Percentiles rank a stretch among this genome's conserved stretches.
Evolutionary conservation across 352 stramenopile species (phyloP).

Genomic region (Globisporangium middletonii): DNA sequence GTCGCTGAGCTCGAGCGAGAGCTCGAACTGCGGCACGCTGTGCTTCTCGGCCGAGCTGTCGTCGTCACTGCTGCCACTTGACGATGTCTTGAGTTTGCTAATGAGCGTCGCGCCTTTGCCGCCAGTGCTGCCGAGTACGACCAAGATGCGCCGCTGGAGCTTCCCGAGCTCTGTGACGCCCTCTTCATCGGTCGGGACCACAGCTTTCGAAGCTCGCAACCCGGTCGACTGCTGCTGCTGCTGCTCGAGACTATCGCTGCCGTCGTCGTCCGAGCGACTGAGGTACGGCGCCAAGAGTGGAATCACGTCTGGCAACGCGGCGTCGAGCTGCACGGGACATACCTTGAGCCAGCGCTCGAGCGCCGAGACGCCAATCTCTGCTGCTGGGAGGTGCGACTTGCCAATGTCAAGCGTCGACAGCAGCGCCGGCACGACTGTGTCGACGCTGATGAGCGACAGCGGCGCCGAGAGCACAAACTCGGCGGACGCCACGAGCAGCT

Average conservation of each 20-base stretch:
- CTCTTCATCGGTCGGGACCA: slow-evolving; percentile 11
- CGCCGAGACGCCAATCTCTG: slow-evolving; percentile 40
- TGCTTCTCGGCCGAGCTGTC: slow-evolving; percentile 4
- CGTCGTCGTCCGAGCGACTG: slow-evolving; percentile 27
- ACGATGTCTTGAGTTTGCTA: slow-evolving; percentile 21
- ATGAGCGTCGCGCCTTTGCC: slow-evolving; percentile 42
- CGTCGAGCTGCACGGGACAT: slow-evolving; percentile 21
- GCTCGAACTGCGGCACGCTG: slow-evolving; percentile 17
- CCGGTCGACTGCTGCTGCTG: not conserved
- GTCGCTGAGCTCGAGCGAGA: slow-evolving; percentile 46
- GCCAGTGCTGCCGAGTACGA: slow-evolving; percentile 47
- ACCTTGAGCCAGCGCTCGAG: slow-evolving; percentile 53
- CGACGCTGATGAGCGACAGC: slow-evolving; percentile 23
- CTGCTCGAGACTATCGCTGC: slow-evolving; percentile 6
- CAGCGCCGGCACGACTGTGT: slow-evolving; percentile 28
- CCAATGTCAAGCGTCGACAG: slow-evolving; percentile 53
- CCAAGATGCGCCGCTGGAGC: slow-evolving; percentile 56
- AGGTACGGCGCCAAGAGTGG: slow-evolving; percentile 51
- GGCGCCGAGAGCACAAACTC: slow-evolving; percentile 59
- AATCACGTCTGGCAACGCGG: slow-evolving; percentile 30
- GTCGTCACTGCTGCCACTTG: slow-evolving; percentile 1
- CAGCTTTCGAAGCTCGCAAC: slow-evolving; percentile 7
- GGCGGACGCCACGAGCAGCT: slow-evolving; percentile 54
- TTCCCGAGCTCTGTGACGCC: slow-evolving; percentile 25
- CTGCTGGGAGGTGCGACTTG: slow-evolving; percentile 52